Evolutionary conservation across 1,139 yeast genomes (phyloP), one percentile per base, ranked within the genome.

Genomic region (Cylindricascospora bacillispora): DNA sequence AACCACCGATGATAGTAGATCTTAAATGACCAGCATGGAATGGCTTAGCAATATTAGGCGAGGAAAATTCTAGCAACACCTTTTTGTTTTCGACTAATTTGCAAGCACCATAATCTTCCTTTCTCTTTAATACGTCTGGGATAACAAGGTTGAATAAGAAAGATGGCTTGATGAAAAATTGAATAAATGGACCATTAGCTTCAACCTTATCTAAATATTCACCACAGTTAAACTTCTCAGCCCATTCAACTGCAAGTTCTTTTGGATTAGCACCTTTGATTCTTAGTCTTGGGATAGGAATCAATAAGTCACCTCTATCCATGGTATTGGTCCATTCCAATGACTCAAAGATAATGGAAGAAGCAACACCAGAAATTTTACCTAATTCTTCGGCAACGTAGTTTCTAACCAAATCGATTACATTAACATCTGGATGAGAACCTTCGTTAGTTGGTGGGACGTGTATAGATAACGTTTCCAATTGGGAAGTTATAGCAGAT

Each of bases 11-110:
- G 53, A 89, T 89, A 23, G 99, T 89, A 25, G 95, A 82, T 63
- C 99, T 77, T 60, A 89, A 73, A 59, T 89, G 99, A 35, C 99
- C 99, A 36, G 99, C 99, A 54, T 89, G 99, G 79, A 89, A 89
- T 10, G 98, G 98, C 60, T 89, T 89, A 43, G 99, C 99, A 52
- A 89, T 89, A 57, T 89, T 89, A 43, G 99, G 99, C 27, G 97
- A 86, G 4, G 95, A 83, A 52, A 92, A 89, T 58, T 89, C 99
- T 44, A 92, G 69, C 30, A 85, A 52, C 15, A 78, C 65, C 45
- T 67, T 80, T 60, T 89, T 78, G 43, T 75, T 77, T 25, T 62
- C 61, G 30, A 93, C 95, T 35, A 82, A 50, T 29, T 86, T 80
- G 43, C 79, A 64, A 32, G 74, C 60, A 42, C 99, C 99, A 54